Evolutionary conservation across 2,329 filamentous ascomycete genomes (phyloP).

Genomic region (Falciphora oryzae): DNA sequence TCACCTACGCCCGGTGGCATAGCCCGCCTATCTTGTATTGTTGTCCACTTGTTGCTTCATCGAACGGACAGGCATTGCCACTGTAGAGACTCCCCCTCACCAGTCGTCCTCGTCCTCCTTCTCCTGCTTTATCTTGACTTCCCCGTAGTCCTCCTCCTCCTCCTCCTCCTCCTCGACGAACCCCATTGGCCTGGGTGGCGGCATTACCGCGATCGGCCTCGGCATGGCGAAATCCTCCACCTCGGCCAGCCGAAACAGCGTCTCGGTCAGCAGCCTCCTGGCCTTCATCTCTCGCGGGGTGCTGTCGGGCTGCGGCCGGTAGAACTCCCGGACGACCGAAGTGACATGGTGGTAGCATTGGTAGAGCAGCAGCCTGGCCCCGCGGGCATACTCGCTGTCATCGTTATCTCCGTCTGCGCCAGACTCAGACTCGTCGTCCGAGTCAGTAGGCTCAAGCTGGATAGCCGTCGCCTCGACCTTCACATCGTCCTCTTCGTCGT

Average conservation of each 20-base stretch:
- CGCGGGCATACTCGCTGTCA: conserved; percentile 26
- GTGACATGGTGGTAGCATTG: conserved; percentile 51
- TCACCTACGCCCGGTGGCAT: no score
- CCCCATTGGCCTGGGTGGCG: conserved; percentile 28
- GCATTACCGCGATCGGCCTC: conserved; percentile 34
- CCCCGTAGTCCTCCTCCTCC: no score
- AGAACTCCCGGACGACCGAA: conserved; percentile 49
- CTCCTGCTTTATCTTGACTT: no score
- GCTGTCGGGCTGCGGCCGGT: conserved; percentile 42
- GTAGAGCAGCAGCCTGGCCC: conserved; percentile 48
- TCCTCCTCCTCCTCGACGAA: no score
- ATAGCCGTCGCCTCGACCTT: background rate
- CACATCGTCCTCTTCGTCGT: conserved; percentile 12
- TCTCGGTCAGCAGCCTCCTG: conserved; percentile 38
- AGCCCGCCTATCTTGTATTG: no score
- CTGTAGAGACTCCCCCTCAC: no score
- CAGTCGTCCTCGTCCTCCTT: no score
- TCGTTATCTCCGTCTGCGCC: conserved; percentile 24
- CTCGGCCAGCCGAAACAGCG: background rate
- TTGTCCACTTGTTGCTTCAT: no score
- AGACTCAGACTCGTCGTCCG: conserved; percentile 10
- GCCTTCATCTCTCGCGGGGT: conserved; percentile 47
- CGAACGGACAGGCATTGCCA: no score
- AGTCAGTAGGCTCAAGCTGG: background rate
- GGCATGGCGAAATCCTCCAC: conserved; percentile 22